Conservation (phyloP, 805 yeast species). For the Zygoascus biomembranicola region DNA sequence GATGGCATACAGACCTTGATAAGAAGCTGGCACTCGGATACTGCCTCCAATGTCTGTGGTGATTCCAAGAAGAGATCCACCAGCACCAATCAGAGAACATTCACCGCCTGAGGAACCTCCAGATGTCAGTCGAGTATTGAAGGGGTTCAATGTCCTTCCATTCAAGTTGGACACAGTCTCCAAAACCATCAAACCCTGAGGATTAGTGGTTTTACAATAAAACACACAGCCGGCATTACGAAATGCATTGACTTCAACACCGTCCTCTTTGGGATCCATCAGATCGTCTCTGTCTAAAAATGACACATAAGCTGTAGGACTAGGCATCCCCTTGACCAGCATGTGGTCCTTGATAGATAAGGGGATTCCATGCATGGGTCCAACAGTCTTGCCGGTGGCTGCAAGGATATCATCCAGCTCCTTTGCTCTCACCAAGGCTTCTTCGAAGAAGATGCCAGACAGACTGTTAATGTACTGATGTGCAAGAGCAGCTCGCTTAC, state of each 20-base stretch:
- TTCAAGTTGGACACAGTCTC: constrained; percentile 39
- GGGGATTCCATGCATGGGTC: constrained; percentile 64
- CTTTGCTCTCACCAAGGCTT: constrained; percentile 50
- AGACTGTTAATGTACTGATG: constrained; percentile 36
- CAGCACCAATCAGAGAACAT: constrained; percentile 38
- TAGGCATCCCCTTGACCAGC: constrained; percentile 39
- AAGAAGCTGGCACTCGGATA: constrained; percentile 41
- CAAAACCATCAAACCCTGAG: constrained; percentile 47
- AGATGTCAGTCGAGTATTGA: constrained; percentile 35
- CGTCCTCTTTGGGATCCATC: constrained; percentile 30
- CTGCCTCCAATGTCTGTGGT: constrained; percentile 50
- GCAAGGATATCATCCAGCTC: constrained; percentile 42
- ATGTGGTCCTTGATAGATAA: constrained; percentile 49
- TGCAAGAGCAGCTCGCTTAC: constrained; percentile 39
- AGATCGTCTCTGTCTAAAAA: background rate
- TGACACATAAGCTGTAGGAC: constrained; percentile 37
- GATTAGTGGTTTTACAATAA: constrained; percentile 54
- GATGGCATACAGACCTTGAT: constrained; percentile 35
- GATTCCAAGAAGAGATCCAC: constrained; percentile 42
- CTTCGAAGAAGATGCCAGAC: constrained; percentile 40
- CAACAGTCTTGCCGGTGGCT: constrained; percentile 38
- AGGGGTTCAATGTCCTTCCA: constrained; percentile 42
- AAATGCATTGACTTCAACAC: constrained; percentile 23
- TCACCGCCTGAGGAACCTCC: constrained; percentile 54
- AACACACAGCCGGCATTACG: constrained; percentile 51